Evolutionary conservation across 192 early-diverging fungal genomes (phyloP), one percentile per base, ranked within the genome.

Genomic region (Backusella sp.): DNA sequence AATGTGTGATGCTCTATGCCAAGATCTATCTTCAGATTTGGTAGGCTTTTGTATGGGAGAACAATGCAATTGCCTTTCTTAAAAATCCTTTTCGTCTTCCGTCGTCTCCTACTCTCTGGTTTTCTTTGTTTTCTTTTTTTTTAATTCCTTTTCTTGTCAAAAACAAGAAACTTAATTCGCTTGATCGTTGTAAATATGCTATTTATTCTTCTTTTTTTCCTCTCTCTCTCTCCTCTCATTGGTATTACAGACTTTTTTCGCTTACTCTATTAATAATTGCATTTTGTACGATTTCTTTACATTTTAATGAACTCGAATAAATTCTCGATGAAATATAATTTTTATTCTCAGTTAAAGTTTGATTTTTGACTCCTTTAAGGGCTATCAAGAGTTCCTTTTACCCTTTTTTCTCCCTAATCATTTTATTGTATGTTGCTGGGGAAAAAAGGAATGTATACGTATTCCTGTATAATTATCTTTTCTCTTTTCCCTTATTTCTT

Each of bases 1-100:
- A 39, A 73, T 32, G 23, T 73, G 72, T 21, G 72, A 73, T 42
- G 52, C 52, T 17, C 35, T 73, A 14, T 73, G 72, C 26, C 72
- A 73, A 73, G 72, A 73, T 12, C 34, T 73, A 11, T 73, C 72
- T 41, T 36, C 56, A 59, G 53, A 62, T 26, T 26, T 65, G 17
- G 14, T 65, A 62, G 72, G 72, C 6, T 73, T 65, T 28, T 73
- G 72, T 62, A 73, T 65, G 56, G 72, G 59, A 26, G 36, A 65
- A 8, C 72, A 73, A 56, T 73, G 72, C 14, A 73, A 39, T 37
- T 73, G 72, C 36, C 35, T 73, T 65, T 23, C 56, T 23, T 73
- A 53, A 72, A 49, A 28, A 6, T 9, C 23, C 26, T 46, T 49
- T 5, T 32, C 15, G 37, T 49, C 12, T 49, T 23, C 71, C 15